These are phyloP conservation scores for Phytopythium delawarense DNA, from an alignment of 352 stramenopile species.

Conservation along the genomic window DNA sequence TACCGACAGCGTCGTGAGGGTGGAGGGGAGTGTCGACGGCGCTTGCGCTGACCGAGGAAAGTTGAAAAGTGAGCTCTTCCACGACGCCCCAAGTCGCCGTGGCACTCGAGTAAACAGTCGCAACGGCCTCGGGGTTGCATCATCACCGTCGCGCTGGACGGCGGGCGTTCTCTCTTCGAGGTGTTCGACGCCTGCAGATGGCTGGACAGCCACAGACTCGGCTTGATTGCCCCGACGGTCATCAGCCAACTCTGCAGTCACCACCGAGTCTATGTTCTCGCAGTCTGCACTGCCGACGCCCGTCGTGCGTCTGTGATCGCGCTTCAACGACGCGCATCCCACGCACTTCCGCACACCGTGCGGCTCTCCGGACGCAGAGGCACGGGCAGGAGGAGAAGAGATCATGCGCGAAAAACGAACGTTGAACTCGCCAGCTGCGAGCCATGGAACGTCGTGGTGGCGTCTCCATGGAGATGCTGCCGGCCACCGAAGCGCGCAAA, in stretches of 20 bases:
- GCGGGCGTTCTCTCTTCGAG: too few relatives aligned
- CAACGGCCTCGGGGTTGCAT: background rate
- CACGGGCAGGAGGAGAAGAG: background rate
- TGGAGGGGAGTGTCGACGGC: background rate
- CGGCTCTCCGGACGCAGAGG: background rate
- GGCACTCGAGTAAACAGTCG: background rate
- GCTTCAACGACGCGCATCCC: conserved; percentile 2
- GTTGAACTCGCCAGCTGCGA: background rate
- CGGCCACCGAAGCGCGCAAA: background rate
- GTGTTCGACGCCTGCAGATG: background rate
- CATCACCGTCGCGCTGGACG: background rate
- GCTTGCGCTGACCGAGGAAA: conserved; percentile 5
- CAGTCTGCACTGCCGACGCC: background rate
- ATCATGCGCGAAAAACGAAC: background rate
- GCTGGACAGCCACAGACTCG: background rate
- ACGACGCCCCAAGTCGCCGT: background rate
- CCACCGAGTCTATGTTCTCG: background rate
- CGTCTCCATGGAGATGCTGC: too few relatives aligned
- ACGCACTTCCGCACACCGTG: background rate
- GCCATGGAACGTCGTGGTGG: too few relatives aligned
- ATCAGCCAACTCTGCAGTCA: background rate
- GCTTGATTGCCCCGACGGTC: background rate
- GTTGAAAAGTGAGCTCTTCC: conserved; percentile 13
- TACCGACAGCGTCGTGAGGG: background rate
- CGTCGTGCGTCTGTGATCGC: background rate